phyloP scores from a whole-genome alignment of 2,329 filamentous ascomycete genomes.

The Colletotrichum tropicale region DNA sequence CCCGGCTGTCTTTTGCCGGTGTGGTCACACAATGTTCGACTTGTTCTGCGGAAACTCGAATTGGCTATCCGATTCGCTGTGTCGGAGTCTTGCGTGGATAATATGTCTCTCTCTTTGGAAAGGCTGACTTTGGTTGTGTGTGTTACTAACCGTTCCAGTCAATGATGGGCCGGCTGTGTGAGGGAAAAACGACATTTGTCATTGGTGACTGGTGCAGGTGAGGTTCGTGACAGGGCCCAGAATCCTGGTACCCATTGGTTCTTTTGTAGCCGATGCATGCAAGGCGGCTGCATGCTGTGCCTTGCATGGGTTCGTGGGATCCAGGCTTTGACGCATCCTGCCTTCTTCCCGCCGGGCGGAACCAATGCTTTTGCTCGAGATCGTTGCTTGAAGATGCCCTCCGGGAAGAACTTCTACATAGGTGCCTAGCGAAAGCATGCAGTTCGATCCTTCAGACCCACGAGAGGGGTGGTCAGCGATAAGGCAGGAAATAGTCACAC shows the following conservation, averaged over 20 bases:
- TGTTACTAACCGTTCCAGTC: not conserved
- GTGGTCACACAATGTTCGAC: not conserved
- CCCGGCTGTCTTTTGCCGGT: not conserved
- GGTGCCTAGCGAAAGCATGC: not conserved
- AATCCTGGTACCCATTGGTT: not conserved
- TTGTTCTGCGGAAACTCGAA: not conserved
- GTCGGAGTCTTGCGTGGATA: not conserved
- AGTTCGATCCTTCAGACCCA: not conserved
- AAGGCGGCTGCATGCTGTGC: not conserved
- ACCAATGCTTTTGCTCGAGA: not conserved
- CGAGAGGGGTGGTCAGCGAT: slow-evolving; percentile 6
- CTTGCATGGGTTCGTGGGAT: slow-evolving; percentile 1
- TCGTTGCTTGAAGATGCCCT: not conserved
- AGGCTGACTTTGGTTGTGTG: not conserved
- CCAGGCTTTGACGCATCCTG: not conserved
- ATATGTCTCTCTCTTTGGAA: not conserved
- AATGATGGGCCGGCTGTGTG: not conserved
- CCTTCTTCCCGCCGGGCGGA: not conserved
- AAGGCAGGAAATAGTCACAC: not conserved
- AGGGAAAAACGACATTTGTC: not conserved
- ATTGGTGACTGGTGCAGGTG: not conserved
- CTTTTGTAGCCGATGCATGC: slow-evolving; percentile 1
- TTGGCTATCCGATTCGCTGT: not conserved
- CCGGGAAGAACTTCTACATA: not conserved
- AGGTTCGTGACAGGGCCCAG: not conserved